Conservation (phyloP, 768 basidiomycete species). For the Suillus ampliporus region DNA sequence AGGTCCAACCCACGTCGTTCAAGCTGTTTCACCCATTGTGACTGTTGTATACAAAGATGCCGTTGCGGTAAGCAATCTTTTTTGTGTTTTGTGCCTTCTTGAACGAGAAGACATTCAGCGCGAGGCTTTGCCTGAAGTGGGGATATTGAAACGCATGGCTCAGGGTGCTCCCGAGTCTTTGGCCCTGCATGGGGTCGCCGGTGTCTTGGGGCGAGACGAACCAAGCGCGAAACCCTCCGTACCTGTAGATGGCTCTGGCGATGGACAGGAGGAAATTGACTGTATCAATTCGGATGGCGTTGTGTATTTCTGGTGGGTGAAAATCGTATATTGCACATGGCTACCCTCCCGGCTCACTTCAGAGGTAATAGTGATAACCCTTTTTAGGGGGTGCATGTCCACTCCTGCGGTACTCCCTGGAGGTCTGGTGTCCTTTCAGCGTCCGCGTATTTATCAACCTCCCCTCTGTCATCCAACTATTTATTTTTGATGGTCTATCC, state of each 20-base stretch:
- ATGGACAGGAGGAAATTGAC: constrained; percentile 14
- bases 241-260: neutral
- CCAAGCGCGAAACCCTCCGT: neutral
- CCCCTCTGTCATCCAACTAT: no score
- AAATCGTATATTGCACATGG: no score
- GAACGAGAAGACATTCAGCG: constrained; percentile 12
- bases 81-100: neutral
- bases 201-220: neutral
- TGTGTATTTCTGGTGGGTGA: no score
- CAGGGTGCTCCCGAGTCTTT: constrained; percentile 4
- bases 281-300: no score
- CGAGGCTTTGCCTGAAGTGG: constrained; percentile 2
- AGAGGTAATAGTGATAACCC: no score
- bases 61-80: constrained; percentile 15
- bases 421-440: no score
- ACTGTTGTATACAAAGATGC: constrained; percentile 17
- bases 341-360: no score
- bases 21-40: constrained; percentile 15
- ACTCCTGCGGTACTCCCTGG: no score
- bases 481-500: no score
- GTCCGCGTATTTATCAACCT: no score
- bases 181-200: no score
- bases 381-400: no score
- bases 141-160: constrained; percentile 10
- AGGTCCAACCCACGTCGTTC: constrained; percentile 13